phyloP scores from a whole-genome alignment of 345 rosid species.

The Adansonia digitata region DNA sequence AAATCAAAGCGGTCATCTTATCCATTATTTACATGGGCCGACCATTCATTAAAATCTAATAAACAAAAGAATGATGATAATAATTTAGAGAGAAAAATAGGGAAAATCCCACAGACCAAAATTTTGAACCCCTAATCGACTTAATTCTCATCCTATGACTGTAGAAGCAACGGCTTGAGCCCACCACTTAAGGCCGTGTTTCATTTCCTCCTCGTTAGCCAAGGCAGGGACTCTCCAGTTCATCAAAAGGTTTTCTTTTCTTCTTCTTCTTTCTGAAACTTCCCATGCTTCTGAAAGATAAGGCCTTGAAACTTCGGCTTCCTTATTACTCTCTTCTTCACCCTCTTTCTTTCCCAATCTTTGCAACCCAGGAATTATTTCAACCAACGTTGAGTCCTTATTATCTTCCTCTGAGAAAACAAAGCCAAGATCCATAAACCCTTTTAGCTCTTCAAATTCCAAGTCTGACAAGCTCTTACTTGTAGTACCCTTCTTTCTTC shows the following conservation, averaged over 20 bases:
- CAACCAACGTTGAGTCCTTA: constrained; percentile 50
- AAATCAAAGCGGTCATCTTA: neutral
- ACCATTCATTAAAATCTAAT: no score
- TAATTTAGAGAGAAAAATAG: neutral
- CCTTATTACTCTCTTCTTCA: constrained; percentile 12
- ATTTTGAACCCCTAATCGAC: constrained; percentile 28
- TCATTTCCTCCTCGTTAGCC: constrained; percentile 49
- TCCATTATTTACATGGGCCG: no score
- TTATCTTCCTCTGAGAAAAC: constrained; percentile 74
- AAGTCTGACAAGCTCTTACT: constrained; percentile 60
- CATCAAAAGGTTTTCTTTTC: constrained; percentile 40
- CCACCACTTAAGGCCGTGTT: constrained; percentile 59
- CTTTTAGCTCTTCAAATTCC: no score
- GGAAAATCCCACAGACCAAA: constrained; percentile 27
- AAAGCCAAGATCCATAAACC: constrained; percentile 84
- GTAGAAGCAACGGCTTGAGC: constrained; percentile 69
- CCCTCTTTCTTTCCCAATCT: constrained; percentile 36
- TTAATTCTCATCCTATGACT: constrained; percentile 31
- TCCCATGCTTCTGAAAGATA: constrained; percentile 88
- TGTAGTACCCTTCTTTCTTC: constrained; percentile 24
- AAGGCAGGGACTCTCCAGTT: constrained; percentile 55
- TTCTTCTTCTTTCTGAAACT: constrained; percentile 27
- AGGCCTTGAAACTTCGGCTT: constrained; percentile 43
- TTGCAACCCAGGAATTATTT: constrained; percentile 68
- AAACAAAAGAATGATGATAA: no score